Conservation (phyloP, 2,329 filamentous ascomycete genomes). For the Capronia epimyces region DNA sequence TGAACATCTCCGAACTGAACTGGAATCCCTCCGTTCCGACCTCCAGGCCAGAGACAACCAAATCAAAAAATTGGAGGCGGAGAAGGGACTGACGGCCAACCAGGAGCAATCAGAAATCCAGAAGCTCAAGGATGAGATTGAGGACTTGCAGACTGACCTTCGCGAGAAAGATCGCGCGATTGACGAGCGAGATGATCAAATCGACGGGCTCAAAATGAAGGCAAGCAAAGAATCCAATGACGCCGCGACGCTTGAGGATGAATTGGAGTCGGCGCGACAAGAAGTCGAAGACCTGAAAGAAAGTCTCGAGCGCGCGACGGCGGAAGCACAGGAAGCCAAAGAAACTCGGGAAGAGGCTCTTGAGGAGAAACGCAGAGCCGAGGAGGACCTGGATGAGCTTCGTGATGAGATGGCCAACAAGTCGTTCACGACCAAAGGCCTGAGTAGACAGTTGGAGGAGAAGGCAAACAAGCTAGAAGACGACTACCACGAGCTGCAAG, state of each 20-base stretch:
- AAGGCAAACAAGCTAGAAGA: conserved; percentile 61
- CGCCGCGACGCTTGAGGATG: conserved; percentile 46
- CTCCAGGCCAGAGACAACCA: conserved; percentile 45
- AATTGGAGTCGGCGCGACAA: conserved; percentile 43
- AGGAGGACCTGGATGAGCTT: conserved; percentile 55
- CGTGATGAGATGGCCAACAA: conserved; percentile 76
- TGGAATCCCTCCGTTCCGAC: conserved; percentile 48
- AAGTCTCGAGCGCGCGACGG: conserved; percentile 37
- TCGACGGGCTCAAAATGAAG: conserved; percentile 58
- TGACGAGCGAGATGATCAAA: conserved; percentile 68
- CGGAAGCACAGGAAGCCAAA: conserved; percentile 39
- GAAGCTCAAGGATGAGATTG: conserved; percentile 66
- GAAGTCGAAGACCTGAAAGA: conserved; percentile 42
- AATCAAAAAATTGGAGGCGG: conserved; percentile 53
- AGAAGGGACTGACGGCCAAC: conserved; percentile 54
- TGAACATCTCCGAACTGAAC: conserved; percentile 61
- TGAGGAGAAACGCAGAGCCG: conserved; percentile 47
- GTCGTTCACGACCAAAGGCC: conserved; percentile 67
- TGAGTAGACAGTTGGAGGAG: conserved; percentile 70
- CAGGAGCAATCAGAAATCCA: conserved; percentile 55
- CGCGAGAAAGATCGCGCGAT: conserved; percentile 70
- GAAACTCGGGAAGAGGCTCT: conserved; percentile 46
- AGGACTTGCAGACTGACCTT: conserved; percentile 68
- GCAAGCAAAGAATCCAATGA: conserved; percentile 40
- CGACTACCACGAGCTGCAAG: conserved; percentile 54